Percentiles rank a stretch among this genome's conserved stretches.
phyloP scores from a whole-genome alignment of 805 yeast species.

The Lachancea thermotolerans region DNA sequence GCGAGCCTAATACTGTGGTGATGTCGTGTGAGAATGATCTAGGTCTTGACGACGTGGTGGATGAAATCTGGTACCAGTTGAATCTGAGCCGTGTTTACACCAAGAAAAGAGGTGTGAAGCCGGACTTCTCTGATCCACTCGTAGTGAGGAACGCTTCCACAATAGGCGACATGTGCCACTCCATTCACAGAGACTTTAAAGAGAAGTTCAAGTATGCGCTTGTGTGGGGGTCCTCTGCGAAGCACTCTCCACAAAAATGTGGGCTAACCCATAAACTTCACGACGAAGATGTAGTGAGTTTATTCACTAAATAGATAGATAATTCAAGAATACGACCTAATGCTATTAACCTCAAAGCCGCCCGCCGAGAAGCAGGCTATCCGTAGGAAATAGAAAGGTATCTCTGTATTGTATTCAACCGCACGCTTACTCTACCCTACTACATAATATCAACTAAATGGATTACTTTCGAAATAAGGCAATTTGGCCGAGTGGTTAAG shows the following conservation, averaged over 20 bases:
- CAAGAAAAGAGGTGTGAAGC: conserved; percentile 75
- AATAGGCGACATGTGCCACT: conserved; percentile 81
- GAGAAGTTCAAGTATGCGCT: conserved; percentile 87
- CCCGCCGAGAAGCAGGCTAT: too few species aligned
- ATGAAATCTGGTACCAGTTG: conserved; percentile 88
- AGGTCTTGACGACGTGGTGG: conserved; percentile 81
- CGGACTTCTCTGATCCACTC: conserved; percentile 83
- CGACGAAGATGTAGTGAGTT: conserved; percentile 91
- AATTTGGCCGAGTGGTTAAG: conserved; percentile 62
- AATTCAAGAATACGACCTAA: background rate
- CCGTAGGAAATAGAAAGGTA: background rate
- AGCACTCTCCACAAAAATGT: conserved; percentile 95
- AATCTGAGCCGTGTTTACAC: conserved; percentile 77
- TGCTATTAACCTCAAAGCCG: background rate
- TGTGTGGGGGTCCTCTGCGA: conserved; percentile 95
- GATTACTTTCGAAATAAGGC: conserved; percentile 26
- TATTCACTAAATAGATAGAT: conserved; percentile 61
- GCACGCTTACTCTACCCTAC: too few species aligned
- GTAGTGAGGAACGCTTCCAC: conserved; percentile 78
- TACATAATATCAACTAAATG: too few species aligned
- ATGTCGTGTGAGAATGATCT: conserved; percentile 86
- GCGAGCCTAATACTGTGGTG: conserved; percentile 88
- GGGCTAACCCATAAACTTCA: conserved; percentile 76
- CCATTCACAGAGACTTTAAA: conserved; percentile 88
- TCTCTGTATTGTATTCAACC: background rate